These are phyloP conservation scores for Curvularia hawaiiensis DNA, from an alignment of 2,329 filamentous ascomycete species.

Conservation along the genomic window DNA sequence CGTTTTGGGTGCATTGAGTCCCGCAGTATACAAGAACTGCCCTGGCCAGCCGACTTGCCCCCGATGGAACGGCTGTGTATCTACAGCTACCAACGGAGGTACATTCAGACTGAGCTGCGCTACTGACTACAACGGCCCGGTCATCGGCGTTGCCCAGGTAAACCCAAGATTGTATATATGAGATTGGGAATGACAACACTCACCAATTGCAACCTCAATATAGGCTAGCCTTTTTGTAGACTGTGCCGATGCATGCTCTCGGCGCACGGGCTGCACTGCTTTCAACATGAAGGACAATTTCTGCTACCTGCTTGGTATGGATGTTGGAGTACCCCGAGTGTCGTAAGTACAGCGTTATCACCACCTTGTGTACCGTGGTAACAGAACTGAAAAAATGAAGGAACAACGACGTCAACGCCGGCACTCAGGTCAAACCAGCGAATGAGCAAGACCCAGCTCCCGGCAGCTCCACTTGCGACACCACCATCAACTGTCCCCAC, in stretches of 20 bases:
- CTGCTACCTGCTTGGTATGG: conserved; percentile 21
- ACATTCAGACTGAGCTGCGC: conserved; percentile 15
- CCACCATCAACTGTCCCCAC: conserved; percentile 7
- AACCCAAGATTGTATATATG: neutral
- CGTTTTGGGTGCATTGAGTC: neutral
- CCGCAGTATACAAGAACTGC: conserved; percentile 4
- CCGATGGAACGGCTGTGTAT: conserved; percentile 14
- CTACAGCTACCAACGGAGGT: conserved; percentile 15
- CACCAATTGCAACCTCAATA: neutral
- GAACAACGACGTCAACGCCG: conserved; percentile 5
- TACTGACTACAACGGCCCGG: conserved; percentile 14
- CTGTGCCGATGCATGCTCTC: conserved; percentile 19
- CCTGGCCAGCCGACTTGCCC: conserved; percentile 15
- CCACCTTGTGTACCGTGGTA: neutral
- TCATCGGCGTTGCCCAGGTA: conserved; percentile 14
- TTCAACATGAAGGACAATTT: conserved; percentile 16
- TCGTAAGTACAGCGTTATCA: conserved; percentile 3
- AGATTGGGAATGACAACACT: neutral
- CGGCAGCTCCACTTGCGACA: conserved; percentile 8
- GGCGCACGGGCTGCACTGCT: conserved; percentile 7
- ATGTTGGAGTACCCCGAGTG: conserved; percentile 4
- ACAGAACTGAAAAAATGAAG: neutral
- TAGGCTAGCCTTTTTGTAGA: conserved; percentile 15
- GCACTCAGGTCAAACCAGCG: conserved; percentile 1
- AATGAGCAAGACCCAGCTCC: conserved; percentile 2